Conservation (phyloP, 371 early-diverging fungal genomes). For the Rhizomucor miehei region DNA sequence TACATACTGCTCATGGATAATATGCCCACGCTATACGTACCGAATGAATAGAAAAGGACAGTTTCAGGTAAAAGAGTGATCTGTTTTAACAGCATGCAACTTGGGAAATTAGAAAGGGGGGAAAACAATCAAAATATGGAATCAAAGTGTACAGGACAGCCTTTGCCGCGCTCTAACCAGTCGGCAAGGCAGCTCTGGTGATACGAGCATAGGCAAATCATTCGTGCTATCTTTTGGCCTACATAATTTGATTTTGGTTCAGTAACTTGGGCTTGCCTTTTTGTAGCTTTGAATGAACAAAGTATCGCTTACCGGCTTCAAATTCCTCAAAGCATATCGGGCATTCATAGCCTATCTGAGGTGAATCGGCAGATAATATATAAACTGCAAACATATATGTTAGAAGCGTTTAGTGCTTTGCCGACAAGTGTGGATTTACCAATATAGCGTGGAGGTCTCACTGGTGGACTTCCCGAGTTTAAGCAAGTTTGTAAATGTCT, state of each 20-base stretch:
- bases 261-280: too few relatives aligned
- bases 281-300: conserved; percentile 4
- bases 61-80: too few relatives aligned
- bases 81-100: too few relatives aligned
- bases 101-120: background rate
- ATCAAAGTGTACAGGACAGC: conserved; percentile 73
- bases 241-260: background rate
- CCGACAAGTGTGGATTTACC: conserved; percentile 44
- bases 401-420: conserved; percentile 5
- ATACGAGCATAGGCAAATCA: conserved; percentile 87
- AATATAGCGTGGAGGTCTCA: conserved; percentile 64
- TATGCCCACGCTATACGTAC: too few relatives aligned
- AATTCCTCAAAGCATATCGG: conserved; percentile 92
- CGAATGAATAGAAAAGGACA: too few relatives aligned
- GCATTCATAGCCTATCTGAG: conserved; percentile 76
- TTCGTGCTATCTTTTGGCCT: conserved; percentile 72
- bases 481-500: conserved; percentile 78
- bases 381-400: conserved; percentile 36
- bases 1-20: too few relatives aligned
- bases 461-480: conserved; percentile 39
- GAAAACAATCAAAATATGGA: conserved; percentile 5
- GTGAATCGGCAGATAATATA: conserved; percentile 54
- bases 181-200: conserved; percentile 76
- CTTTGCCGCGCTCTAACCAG: conserved; percentile 69
- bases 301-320: conserved; percentile 47